Conservation (phyloP, 2,329 filamentous ascomycete genomes). For the Botrytis galanthina region DNA sequence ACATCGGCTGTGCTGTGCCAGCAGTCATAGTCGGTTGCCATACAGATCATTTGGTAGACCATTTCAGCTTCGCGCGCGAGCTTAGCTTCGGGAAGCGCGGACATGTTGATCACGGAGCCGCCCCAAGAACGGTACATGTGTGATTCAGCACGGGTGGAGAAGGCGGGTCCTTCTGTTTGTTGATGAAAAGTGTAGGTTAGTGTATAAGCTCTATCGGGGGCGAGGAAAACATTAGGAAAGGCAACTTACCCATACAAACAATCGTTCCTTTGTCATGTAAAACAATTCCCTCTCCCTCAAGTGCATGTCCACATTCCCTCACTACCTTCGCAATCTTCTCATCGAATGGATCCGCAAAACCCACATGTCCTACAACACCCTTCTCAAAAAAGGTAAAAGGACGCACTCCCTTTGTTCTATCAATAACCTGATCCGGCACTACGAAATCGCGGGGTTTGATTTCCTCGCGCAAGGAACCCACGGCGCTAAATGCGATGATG, state of each 20-base stretch:
- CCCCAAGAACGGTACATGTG: slow-evolving; percentile 95
- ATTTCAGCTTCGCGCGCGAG: slow-evolving; percentile 95
- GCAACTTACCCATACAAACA: slow-evolving; percentile 79
- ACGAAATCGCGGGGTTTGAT: slow-evolving; percentile 97
- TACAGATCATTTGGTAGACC: slow-evolving; percentile 97
- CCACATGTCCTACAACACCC: slow-evolving; percentile 89
- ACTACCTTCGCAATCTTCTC: slow-evolving; percentile 72
- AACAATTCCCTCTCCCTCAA: slow-evolving; percentile 80
- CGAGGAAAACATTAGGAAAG: background rate
- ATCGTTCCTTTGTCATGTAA: slow-evolving; percentile 83
- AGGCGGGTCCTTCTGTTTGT: slow-evolving; percentile 80
- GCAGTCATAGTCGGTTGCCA: slow-evolving; percentile 99
- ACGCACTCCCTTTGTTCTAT: slow-evolving; percentile 86
- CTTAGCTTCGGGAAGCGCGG: slow-evolving; percentile 90
- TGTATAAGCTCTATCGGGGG: background rate
- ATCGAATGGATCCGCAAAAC: slow-evolving; percentile 96
- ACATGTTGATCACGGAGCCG: slow-evolving; percentile 98
- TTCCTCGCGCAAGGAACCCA: slow-evolving; percentile 86
- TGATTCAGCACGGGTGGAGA: slow-evolving; percentile 93
- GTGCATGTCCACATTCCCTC: slow-evolving; percentile 66
- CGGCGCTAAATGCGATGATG: slow-evolving; percentile 92
- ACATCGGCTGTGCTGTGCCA: slow-evolving; percentile 85
- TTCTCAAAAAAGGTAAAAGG: slow-evolving; percentile 95
- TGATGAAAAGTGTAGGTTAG: background rate
- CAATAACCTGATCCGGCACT: slow-evolving; percentile 92